Evolutionary conservation across 2,329 filamentous ascomycete genomes (phyloP).

Genomic region (Ceratocystis variospora): DNA sequence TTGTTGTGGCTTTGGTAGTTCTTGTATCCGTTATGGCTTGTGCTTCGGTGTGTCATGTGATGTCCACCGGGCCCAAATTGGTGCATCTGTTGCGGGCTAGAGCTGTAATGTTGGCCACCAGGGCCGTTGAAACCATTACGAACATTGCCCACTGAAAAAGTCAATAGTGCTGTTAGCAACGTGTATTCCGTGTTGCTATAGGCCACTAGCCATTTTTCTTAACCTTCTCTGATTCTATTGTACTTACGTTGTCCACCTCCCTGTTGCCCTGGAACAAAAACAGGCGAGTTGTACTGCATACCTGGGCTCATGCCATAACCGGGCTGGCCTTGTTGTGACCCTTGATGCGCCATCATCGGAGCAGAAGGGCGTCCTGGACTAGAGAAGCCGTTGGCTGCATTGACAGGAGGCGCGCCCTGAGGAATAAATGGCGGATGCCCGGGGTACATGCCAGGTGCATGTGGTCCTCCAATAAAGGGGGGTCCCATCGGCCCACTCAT

Average conservation of each 20-base stretch:
- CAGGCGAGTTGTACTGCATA: conserved; percentile 61
- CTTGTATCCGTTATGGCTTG: conserved; percentile 18
- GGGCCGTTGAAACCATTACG: conserved; percentile 43
- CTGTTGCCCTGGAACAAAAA: conserved; percentile 53
- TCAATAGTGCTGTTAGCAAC: conserved; percentile 10
- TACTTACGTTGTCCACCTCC: conserved; percentile 57
- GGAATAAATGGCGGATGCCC: conserved; percentile 50
- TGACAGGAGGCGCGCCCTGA: conserved; percentile 40
- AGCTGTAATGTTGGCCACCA: conserved; percentile 48
- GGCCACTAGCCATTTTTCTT: not conserved
- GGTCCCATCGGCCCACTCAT: conserved; percentile 79
- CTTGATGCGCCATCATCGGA: conserved; percentile 88
- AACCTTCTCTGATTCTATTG: not conserved
- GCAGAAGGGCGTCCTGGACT: conserved; percentile 69
- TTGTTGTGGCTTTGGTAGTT: conserved; percentile 17
- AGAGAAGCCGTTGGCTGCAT: conserved; percentile 61
- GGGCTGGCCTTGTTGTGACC: conserved; percentile 78
- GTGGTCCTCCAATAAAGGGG: conserved; percentile 58
- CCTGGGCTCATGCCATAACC: conserved; percentile 64
- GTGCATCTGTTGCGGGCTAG: conserved; percentile 51
- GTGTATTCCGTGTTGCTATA: conserved; percentile 8
- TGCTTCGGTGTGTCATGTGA: conserved; percentile 17
- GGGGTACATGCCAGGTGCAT: conserved; percentile 58
- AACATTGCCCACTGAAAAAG: conserved; percentile 41
- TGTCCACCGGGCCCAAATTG: conserved; percentile 38